A percentile compares a stretch with the other conserved stretches of the same genome.
These are phyloP conservation scores for Phytopythium montanum DNA, from an alignment of 352 stramenopile species.

Conservation along the genomic window DNA sequence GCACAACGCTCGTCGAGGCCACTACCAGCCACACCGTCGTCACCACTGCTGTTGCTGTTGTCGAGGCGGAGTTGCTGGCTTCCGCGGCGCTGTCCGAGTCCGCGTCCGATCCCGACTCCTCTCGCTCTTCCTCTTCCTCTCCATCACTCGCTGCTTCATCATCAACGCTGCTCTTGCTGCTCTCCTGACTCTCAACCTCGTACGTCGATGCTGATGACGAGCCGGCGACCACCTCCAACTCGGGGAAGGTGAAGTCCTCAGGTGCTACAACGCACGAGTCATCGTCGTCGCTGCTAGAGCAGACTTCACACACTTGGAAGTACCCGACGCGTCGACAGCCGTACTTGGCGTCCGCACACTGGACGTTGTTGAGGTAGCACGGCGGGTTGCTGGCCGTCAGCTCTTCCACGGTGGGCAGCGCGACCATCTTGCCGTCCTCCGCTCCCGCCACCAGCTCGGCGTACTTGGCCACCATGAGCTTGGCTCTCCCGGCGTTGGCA, in stretches of 20 bases:
- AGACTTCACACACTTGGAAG: constrained; percentile 56
- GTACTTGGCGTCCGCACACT: constrained; percentile 36
- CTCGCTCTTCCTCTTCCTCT: neutral
- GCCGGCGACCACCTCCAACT: neutral
- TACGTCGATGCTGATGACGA: neutral
- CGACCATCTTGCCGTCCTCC: constrained; percentile 32
- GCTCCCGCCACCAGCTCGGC: constrained; percentile 19
- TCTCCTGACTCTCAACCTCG: neutral
- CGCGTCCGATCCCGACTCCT: neutral
- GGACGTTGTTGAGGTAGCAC: constrained; percentile 62
- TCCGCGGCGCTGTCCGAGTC: neutral
- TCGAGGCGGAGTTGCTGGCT: neutral
- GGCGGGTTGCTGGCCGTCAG: constrained; percentile 45
- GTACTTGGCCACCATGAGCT: constrained; percentile 48
- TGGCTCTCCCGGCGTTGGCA: constrained; percentile 36
- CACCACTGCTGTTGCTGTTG: neutral
- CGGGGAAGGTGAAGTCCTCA: neutral
- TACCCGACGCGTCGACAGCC: constrained; percentile 62
- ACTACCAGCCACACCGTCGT: neutral
- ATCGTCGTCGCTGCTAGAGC: constrained; percentile 13
- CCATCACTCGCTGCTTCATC: neutral
- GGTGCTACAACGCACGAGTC: constrained; percentile 14
- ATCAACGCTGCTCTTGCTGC: neutral
- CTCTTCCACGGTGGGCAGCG: constrained; percentile 34
- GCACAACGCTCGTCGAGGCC: neutral